Evolutionary conservation across 164 flowering plant species (phyloP), one percentile per base, ranked within the genome.

Genomic region (Liriodendron chinense): DNA sequence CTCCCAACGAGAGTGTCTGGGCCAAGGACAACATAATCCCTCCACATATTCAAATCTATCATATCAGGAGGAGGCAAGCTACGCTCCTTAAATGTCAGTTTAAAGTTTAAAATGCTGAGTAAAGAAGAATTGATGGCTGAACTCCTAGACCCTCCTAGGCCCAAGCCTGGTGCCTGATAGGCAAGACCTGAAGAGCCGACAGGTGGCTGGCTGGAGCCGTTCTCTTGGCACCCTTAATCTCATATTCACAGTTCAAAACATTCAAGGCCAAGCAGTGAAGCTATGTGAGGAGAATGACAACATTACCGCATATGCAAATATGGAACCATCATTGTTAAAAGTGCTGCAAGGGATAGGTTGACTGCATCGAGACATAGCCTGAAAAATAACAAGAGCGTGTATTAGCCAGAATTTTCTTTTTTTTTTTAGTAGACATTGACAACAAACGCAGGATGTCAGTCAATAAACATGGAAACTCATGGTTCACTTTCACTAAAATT

Each of bases 241-340:
- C 43, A 34, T 14, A 14, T 13, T 20, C n/a, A 0, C 3, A 53
- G 16, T 12, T 53, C 13, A 67, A 7, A 67, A 26, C 3, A 21
- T 16, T 20, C 43, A 26, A 16, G 70, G 48, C 48, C n/a, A 7
- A 50, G 7, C 57, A 50, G 57, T 22, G 69, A 28, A 25, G 18
- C 34, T 66, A 18, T 10, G 24, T 9, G 1, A 66, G 6, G 23
- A 24, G 59, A 61, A 47, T 66, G 6, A 43, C 47, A 48, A 77
- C 88, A 64, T 34, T 65, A 65, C 68, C 28, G 68, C 68, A 65
- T 65, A 65, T 65, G 68, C 68, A 65, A 65, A 65, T 22, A 10
- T 24, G 43, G 98, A 96, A 24, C 99, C 99, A 82, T 96, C 97
- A 77, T 79, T 88, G 86, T 92, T 94, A 88, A 96, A 96, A n/a